Conservation (phyloP, 169 alveolate genomes). For the Eimeria acervulina region DNA sequence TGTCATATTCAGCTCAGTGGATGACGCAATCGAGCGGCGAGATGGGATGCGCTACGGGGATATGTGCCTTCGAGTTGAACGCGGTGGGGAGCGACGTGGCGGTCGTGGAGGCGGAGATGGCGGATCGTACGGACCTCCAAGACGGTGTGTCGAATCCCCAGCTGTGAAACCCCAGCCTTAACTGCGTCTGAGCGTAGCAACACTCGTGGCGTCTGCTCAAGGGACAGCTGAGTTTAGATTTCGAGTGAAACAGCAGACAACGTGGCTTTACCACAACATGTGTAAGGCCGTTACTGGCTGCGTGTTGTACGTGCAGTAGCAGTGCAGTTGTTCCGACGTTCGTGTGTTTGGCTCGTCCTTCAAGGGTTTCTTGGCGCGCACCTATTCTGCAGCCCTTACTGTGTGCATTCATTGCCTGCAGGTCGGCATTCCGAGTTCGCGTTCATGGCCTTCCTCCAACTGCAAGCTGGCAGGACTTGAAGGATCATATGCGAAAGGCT, state of each 20-base stretch:
- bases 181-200: neutral
- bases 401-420: neutral
- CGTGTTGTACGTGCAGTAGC: neutral
- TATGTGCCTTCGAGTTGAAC: conserved; percentile 57
- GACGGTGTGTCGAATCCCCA: neutral
- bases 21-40: conserved; percentile 88
- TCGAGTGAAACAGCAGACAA: neutral
- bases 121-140: conserved; percentile 64
- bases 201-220: neutral
- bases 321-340: neutral
- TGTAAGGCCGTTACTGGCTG: neutral
- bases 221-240: neutral
- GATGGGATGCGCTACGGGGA: conserved; percentile 88
- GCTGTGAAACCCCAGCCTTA: neutral
- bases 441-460: conserved; percentile 90
- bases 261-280: neutral
- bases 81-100: conserved; percentile 64
- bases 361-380: neutral
- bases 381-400: neutral
- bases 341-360: neutral
- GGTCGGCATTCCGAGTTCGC: conserved; percentile 89
- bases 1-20: conserved; percentile 78
- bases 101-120: conserved; percentile 67
- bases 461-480: conserved; percentile 92
- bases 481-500: conserved; percentile 91